Evolutionary conservation across 192 early-diverging fungal genomes (phyloP).

Genomic region (Coemansia nantahalensis): DNA sequence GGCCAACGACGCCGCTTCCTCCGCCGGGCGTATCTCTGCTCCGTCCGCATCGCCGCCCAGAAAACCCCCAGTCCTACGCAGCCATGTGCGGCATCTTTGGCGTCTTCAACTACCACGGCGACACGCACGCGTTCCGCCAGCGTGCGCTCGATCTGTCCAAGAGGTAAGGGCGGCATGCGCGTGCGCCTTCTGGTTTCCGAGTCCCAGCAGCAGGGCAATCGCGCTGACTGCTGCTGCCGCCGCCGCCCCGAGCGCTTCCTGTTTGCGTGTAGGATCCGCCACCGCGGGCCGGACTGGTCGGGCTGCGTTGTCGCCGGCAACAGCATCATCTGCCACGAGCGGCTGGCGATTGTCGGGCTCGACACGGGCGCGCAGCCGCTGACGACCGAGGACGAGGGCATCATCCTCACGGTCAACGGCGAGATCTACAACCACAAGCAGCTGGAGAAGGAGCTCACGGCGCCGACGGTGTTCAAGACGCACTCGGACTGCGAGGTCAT

Average conservation of each 20-base stretch:
- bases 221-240: too few relatives aligned
- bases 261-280: constrained; percentile 63
- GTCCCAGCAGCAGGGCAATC: too few relatives aligned
- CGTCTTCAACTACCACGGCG: constrained; percentile 83
- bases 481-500: constrained; percentile 98
- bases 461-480: constrained; percentile 80
- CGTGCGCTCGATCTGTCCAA: constrained; percentile 79
- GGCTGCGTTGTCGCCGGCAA: constrained; percentile 80
- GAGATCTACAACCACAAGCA: constrained; percentile 99
- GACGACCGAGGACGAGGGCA: constrained; percentile 82
- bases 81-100: constrained; percentile 98
- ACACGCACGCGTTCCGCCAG: constrained; percentile 72
- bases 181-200: too few relatives aligned
- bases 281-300: constrained; percentile 99
- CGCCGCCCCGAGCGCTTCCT: too few relatives aligned
- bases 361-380: constrained; percentile 95
- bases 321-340: constrained; percentile 94
- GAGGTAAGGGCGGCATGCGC: too few relatives aligned
- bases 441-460: constrained; percentile 73
- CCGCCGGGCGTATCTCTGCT: too few relatives aligned
- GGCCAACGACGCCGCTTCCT: too few relatives aligned
- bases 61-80: too few relatives aligned
- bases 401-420: constrained; percentile 93
- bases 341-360: constrained; percentile 97
- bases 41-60: too few relatives aligned